These are phyloP conservation scores for Fusarium udum DNA, from an alignment of 2,329 filamentous ascomycete genomes.

Conservation along the genomic window DNA sequence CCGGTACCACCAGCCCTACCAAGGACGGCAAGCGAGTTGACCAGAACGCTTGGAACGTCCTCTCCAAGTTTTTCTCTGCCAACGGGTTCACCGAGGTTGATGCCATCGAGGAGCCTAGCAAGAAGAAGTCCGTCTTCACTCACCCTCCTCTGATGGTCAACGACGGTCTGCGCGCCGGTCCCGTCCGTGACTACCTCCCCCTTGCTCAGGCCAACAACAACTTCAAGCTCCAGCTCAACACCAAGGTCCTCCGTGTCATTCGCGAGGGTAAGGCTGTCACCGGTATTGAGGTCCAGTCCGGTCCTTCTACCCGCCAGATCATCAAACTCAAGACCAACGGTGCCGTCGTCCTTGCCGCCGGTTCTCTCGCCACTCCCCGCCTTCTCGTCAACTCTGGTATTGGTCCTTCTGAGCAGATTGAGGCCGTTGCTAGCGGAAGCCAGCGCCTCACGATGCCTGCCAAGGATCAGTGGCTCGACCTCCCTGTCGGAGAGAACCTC, in stretches of 20 bases:
- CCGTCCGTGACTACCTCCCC: slow-evolving; percentile 76
- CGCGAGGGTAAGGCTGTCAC: slow-evolving; percentile 69
- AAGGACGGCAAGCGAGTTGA: slow-evolving; percentile 72
- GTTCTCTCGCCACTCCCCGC: slow-evolving; percentile 75
- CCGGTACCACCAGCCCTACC: slow-evolving; percentile 73
- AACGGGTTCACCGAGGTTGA: slow-evolving; percentile 71
- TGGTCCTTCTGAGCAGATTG: slow-evolving; percentile 68
- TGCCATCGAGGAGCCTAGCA: slow-evolving; percentile 68
- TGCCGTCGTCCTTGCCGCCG: slow-evolving; percentile 71
- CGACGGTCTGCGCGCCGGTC: slow-evolving; percentile 73
- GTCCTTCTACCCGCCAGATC: slow-evolving; percentile 53
- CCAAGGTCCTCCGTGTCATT: slow-evolving; percentile 72
- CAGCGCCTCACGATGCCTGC: slow-evolving; percentile 63
- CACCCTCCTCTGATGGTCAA: slow-evolving; percentile 64
- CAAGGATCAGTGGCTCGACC: slow-evolving; percentile 62
- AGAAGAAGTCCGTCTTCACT: slow-evolving; percentile 72
- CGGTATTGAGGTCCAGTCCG: slow-evolving; percentile 74
- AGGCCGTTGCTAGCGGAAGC: slow-evolving; percentile 58
- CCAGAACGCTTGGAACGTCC: slow-evolving; percentile 71
- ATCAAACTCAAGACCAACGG: slow-evolving; percentile 40
- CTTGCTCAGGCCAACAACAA: slow-evolving; percentile 67
- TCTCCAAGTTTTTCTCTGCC: slow-evolving; percentile 66
- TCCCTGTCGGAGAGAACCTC: slow-evolving; percentile 68
- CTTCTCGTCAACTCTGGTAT: slow-evolving; percentile 70
- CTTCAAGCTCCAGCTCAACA: slow-evolving; percentile 74